Evolutionary conservation across 2,329 filamentous ascomycete species (phyloP).

Genomic region (Chaetomiaceae sp.): DNA sequence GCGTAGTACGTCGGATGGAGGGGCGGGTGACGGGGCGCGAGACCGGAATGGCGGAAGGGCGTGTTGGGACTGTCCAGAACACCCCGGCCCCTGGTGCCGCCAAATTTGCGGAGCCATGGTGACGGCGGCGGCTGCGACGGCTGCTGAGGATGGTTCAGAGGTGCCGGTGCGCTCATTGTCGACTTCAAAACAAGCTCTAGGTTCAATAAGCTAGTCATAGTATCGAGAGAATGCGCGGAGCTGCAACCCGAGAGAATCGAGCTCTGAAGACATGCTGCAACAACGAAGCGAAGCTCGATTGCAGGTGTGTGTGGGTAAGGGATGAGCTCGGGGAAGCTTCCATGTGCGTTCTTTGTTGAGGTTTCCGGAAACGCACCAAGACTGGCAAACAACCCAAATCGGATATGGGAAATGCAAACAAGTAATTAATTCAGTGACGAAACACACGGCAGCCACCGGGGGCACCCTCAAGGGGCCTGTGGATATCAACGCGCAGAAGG

Average conservation of each 20-base stretch:
- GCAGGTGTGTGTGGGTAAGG: neutral
- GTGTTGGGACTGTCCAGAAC: neutral
- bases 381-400: no score
- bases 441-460: no score
- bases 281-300: neutral
- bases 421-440: no score
- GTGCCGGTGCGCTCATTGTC: neutral
- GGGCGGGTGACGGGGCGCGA: neutral
- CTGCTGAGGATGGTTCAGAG: neutral
- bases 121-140: neutral
- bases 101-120: conserved; percentile 11
- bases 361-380: neutral
- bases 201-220: no score
- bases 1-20: conserved; percentile 5
- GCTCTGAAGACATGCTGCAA: neutral
- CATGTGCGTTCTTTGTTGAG: neutral
- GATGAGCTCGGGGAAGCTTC: neutral
- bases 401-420: no score
- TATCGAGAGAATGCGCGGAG: no score
- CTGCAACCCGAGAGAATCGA: neutral
- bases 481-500: no score
- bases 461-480: no score
- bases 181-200: no score
- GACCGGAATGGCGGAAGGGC: neutral
- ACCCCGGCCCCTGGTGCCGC: neutral